Evolutionary conservation across 768 basidiomycete genomes (phyloP), one percentile per base, ranked within the genome.

Genomic region (Calocera viscosa): DNA sequence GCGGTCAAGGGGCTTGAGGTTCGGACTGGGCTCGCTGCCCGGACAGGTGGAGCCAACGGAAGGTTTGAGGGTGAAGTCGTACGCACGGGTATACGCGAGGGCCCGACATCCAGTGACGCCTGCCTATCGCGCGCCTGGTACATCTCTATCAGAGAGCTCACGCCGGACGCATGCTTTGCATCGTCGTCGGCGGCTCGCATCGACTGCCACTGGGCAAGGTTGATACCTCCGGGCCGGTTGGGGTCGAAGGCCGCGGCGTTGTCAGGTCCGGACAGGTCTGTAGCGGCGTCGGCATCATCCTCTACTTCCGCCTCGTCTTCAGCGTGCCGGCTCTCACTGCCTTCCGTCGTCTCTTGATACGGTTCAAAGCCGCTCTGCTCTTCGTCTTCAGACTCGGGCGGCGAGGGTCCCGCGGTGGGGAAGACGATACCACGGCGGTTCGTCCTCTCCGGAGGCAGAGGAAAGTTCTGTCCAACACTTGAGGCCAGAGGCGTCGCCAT

Each of bases 51-150:
- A 67, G 74, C 72, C 65, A 73, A 65, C 41, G 43, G 43, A 26
- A 71, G 43, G 26, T 65, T 3, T 1, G 43, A 66, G 0, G 72
- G 65, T 34, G 67, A 64, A 3, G 73, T 22, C 39, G 74, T 71
- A 33, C 75, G 77, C 47, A 80, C 74, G 16, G 76, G 80, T 16
- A 76, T 73, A 64, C 70, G 76, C 66, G 78, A 80, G 11, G 74
- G 72, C 64, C 66, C 39, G 30, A 30, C 28, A 2, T 43, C 66
- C 28, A 35, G 49, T 12, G 39, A 28, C 12, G 70, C 67, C 35
- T 79, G 82, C 71, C 81, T 83, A 79, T 85, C 88, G 72, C 28
- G 78, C 76, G 91, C 87, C 64, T 89, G 84, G 71, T 90, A 92
- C 88, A 92, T 88, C 74, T 91, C 89, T 70, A 91, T 92, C 64